Evolutionary conservation across 31 red algal genomes (phyloP).

Genomic region (Odonthalia washingtoniensis): DNA sequence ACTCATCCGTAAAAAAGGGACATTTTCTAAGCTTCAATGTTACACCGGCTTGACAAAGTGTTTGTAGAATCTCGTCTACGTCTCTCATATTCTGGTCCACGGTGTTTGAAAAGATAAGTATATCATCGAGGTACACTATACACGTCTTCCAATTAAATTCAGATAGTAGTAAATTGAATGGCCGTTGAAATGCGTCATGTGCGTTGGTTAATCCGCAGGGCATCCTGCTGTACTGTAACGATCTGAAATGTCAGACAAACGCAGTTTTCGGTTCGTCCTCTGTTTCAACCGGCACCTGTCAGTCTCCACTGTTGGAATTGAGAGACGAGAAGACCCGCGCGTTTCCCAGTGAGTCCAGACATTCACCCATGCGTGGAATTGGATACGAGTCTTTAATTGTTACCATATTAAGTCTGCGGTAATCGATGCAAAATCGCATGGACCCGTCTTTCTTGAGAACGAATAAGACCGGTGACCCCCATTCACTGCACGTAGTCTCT

Average conservation of each 20-base stretch:
- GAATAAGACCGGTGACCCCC: too few species aligned
- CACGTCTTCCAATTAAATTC: conserved; percentile 32
- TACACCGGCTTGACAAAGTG: neutral
- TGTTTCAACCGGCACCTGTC: neutral
- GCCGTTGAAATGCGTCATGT: conserved; percentile 51
- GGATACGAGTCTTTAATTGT: neutral
- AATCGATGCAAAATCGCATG: too few species aligned
- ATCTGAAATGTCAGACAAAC: conserved; percentile 17
- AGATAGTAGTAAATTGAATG: conserved; percentile 43
- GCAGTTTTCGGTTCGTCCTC: neutral
- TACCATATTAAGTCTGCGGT: neutral
- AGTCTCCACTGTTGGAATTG: neutral
- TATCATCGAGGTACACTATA: conserved; percentile 57
- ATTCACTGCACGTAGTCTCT: too few species aligned
- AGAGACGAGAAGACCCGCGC: neutral
- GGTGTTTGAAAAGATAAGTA: conserved; percentile 56
- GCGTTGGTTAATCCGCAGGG: conserved; percentile 51
- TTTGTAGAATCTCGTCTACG: conserved; percentile 22
- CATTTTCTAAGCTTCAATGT: conserved; percentile 44
- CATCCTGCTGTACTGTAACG: conserved; percentile 28
- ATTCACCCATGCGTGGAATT: neutral
- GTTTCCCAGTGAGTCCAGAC: neutral
- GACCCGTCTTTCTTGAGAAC: neutral
- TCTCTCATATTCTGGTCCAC: conserved; percentile 35
- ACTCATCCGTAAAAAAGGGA: neutral